These are phyloP conservation scores for Trypanosoma mega DNA, from an alignment of 208 protist species.

Conservation along the genomic window DNA sequence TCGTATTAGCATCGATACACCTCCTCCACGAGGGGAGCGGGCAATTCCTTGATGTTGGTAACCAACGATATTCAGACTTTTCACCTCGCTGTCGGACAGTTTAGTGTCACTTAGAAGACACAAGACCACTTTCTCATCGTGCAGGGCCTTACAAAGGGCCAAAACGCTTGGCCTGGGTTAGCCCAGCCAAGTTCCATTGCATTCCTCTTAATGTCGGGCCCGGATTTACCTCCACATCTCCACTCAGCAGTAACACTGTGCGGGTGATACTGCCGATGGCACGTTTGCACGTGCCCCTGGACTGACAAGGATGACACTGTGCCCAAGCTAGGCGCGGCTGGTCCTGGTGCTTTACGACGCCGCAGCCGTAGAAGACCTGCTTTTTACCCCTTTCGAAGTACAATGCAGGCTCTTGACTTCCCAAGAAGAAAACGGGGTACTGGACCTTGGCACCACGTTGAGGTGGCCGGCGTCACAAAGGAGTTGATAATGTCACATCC, in stretches of 20 bases:
- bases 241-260: not conserved
- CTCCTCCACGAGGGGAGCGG: conserved; percentile 1
- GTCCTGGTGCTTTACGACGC: not conserved
- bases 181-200: not conserved
- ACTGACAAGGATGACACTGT: not conserved
- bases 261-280: not conserved
- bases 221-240: not conserved
- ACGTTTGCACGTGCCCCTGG: not conserved
- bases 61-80: not conserved
- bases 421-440: not conserved
- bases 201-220: not conserved
- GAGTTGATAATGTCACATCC: no score
- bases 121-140: not conserved
- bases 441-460: not conserved
- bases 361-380: not conserved
- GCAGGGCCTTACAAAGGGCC: not conserved
- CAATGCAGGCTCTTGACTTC: not conserved
- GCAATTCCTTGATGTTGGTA: not conserved
- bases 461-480: not conserved
- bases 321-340: not conserved
- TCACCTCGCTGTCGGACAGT: not conserved
- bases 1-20: conserved; percentile 5
- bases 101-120: not conserved
- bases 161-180: not conserved
- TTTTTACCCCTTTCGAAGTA: not conserved